Evolutionary conservation across 148 eudicot species (phyloP).

Genomic region (Linanthus parryae): DNA sequence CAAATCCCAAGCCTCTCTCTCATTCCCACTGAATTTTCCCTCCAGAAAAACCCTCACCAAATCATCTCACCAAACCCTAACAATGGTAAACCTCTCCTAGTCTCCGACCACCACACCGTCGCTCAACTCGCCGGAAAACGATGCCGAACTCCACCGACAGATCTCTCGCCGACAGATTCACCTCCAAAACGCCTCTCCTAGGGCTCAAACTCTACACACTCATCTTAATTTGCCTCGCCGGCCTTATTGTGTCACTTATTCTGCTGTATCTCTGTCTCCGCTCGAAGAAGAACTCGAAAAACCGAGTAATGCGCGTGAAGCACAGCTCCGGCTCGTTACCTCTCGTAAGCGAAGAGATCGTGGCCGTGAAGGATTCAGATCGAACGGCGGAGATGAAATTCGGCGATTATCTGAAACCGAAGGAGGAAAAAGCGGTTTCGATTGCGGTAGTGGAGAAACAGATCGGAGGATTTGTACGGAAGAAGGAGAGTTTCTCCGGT

Average conservation of each 20-base stretch:
- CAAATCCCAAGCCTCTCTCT: too few species aligned
- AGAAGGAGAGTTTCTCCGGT: constrained; percentile 20
- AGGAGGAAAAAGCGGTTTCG: constrained; percentile 30
- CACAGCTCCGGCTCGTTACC: constrained; percentile 51
- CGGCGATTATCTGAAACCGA: constrained; percentile 10
- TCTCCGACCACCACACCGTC: background rate
- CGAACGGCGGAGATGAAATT: background rate
- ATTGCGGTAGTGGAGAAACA: constrained; percentile 23
- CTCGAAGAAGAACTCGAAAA: constrained; percentile 14
- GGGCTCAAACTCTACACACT: constrained; percentile 55
- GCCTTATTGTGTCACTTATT: constrained; percentile 18
- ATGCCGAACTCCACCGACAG: constrained; percentile 29
- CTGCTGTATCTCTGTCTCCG: constrained; percentile 31
- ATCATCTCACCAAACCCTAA: background rate
- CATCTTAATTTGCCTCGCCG: constrained; percentile 19
- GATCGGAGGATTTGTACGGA: constrained; percentile 21
- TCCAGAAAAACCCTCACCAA: too few species aligned
- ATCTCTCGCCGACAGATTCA: constrained; percentile 16
- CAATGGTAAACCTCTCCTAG: background rate
- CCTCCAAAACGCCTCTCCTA: constrained; percentile 31
- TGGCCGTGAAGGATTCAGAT: constrained; percentile 18
- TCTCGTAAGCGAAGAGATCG: constrained; percentile 32
- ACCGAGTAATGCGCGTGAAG: constrained; percentile 17
- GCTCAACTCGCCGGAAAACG: constrained; percentile 8
- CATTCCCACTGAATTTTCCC: too few species aligned